Evolutionary conservation across 176 grass and related monocot species (phyloP).

Genomic region (Zoysia japonica): DNA sequence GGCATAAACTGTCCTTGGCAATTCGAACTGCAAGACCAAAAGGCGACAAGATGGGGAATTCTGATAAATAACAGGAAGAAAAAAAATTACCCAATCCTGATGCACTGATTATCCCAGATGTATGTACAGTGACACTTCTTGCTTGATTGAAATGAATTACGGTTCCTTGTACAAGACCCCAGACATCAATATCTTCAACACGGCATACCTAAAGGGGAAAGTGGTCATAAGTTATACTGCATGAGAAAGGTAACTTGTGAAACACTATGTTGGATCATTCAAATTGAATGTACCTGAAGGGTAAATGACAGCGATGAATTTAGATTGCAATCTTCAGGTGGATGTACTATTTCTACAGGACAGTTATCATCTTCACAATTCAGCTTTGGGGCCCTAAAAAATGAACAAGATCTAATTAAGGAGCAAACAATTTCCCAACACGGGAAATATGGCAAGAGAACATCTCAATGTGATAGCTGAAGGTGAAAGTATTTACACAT

Average conservation of each 20-base stretch:
- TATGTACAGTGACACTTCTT: slow-evolving; percentile 74
- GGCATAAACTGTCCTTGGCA: not conserved
- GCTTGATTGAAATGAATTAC: slow-evolving; percentile 97
- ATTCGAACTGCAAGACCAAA: not conserved
- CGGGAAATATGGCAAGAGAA: slow-evolving; percentile 29
- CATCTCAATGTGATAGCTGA: slow-evolving; percentile 31
- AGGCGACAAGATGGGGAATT: slow-evolving; percentile 12
- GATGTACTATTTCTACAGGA: slow-evolving; percentile 88
- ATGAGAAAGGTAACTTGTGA: slow-evolving; percentile 10
- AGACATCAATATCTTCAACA: slow-evolving; percentile 98
- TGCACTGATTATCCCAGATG: slow-evolving; percentile 80
- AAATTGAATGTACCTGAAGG: slow-evolving; percentile 64
- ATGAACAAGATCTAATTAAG: slow-evolving; percentile 41
- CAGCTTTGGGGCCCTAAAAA: slow-evolving; percentile 80
- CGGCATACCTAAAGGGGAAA: slow-evolving; percentile 77
- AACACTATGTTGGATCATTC: not conserved
- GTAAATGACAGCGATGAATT: slow-evolving; percentile 97
- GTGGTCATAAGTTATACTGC: slow-evolving; percentile 4
- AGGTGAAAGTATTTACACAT: slow-evolving; percentile 75
- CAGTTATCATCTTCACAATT: slow-evolving; percentile 85
- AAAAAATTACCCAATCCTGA: slow-evolving; percentile 71
- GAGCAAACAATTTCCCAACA: not conserved
- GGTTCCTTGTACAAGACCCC: slow-evolving; percentile 84
- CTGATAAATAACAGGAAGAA: slow-evolving; percentile 30
- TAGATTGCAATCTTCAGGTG: slow-evolving; percentile 99